Evolutionary conservation across 352 stramenopile species (phyloP).

Genomic region (Blastocystis sp.): DNA sequence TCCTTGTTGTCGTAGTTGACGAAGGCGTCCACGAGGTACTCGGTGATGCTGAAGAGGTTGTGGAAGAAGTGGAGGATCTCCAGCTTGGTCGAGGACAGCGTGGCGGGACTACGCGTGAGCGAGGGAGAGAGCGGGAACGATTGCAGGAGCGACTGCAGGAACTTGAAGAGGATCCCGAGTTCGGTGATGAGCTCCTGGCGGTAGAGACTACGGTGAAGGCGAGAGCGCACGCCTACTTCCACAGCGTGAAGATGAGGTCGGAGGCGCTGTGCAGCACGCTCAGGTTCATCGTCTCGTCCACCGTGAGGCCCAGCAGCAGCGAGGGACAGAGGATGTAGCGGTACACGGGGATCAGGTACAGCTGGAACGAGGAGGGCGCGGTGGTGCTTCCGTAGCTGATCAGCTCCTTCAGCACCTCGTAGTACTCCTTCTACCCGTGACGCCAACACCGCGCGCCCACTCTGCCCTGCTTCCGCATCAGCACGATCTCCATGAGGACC

Average conservation of each 20-base stretch:
- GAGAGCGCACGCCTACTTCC: not conserved
- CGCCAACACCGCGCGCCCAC: not conserved
- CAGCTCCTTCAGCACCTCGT: constrained; percentile 25
- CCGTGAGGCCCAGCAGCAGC: not conserved
- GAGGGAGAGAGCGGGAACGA: not conserved
- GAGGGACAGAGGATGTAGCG: not conserved
- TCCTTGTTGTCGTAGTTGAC: constrained; percentile 45
- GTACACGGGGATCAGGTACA: not conserved
- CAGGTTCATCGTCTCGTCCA: not conserved
- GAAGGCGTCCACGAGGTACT: constrained; percentile 41
- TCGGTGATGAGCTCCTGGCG: constrained; percentile 15
- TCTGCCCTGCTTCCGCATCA: not conserved
- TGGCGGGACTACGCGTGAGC: not conserved
- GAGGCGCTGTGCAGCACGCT: not conserved
- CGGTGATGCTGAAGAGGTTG: constrained; percentile 19
- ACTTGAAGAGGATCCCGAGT: constrained; percentile 26
- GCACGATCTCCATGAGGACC: not conserved
- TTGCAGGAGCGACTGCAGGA: constrained; percentile 7
- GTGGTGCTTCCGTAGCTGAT: not conserved
- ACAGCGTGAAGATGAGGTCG: not conserved
- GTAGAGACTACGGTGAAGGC: not conserved
- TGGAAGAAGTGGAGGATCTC: constrained; percentile 39
- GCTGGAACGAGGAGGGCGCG: not conserved
- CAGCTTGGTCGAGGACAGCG: not conserved
- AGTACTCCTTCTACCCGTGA: constrained; percentile 7